Evolutionary conservation across 768 basidiomycete genomes (phyloP), one percentile per base, ranked within the genome.

Genomic region (Pleurotus eryngii): DNA sequence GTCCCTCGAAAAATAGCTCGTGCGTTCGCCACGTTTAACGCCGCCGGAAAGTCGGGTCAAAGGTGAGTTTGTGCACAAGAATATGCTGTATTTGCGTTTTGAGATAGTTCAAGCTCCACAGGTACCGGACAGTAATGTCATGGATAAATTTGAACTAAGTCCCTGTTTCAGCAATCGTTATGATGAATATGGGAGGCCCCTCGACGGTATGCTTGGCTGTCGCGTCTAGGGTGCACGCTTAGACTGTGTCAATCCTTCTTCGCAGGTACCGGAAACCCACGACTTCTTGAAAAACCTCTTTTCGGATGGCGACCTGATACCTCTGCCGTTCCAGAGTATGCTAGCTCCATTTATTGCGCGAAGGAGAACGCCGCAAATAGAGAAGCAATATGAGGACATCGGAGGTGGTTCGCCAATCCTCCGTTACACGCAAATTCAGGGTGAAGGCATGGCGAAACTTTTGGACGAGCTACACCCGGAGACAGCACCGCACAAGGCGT

Each of bases 111-210:
- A 61, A 87, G 85, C 69, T 85, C 85, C 59, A 87, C 85, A 81
- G 85, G 85, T 87, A 56, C 49, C 61, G 56, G 53, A 55, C 27
- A 39, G 39, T 57, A 24, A 15, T 49, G 22, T 57, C 45, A 56
- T 50, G 30, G 26, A 5, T n/a, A 38, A 38, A 46, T 9, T 45
- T 38, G 35, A 47, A 57, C 61, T 64, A 56, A 64, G 57, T 30
- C 51, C 35, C 62, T 55, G 46, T 30, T 26, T 35, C 48, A 80
- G 96, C 90, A 38, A 82, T 98, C 60, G 94, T 99, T 42, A 91
- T 99, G 90, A 78, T 99, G 76, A 99, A 98, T 72, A 99, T 99
- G 97, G 97, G 97, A 45, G 97, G 97, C 1, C 97, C 96, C 20
- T 83, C 90, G 50, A 95, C 93, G 57, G 93, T 94, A 66, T 64